These are phyloP conservation scores for Ascochyta koolunga DNA, from an alignment of 2,329 filamentous ascomycete genomes.

Conservation along the genomic window DNA sequence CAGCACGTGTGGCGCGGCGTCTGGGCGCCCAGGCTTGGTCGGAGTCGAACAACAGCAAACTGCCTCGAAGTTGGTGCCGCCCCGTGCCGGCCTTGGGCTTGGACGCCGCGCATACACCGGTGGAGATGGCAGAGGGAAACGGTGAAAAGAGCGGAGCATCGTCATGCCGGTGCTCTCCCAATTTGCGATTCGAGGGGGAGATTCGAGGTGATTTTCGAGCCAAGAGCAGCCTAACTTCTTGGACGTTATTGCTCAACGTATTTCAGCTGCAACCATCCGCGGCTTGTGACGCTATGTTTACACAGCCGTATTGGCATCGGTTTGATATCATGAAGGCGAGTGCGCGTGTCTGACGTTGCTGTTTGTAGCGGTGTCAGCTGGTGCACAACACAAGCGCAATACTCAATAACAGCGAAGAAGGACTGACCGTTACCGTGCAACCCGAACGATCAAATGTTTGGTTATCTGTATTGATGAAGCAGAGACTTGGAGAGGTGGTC, in stretches of 20 bases:
- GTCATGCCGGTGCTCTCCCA: slow-evolving; percentile 12
- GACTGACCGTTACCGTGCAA: slow-evolving; percentile 1
- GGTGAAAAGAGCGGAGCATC: slow-evolving; percentile 11
- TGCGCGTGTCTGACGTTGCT: slow-evolving; percentile 1
- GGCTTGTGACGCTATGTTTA: background rate
- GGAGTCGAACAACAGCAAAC: slow-evolving; percentile 14
- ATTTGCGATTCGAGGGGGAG: slow-evolving; percentile 3
- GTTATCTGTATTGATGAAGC: background rate
- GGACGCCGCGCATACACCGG: slow-evolving; percentile 3
- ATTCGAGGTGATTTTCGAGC: background rate
- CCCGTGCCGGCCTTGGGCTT: slow-evolving; percentile 15
- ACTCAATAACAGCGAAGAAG: background rate
- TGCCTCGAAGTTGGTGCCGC: slow-evolving; percentile 19
- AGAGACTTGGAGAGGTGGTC: slow-evolving; percentile 3
- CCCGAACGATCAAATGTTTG: slow-evolving; percentile 1
- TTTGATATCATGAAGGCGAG: background rate
- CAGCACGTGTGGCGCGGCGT: slow-evolving; percentile 23
- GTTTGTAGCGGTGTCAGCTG: background rate
- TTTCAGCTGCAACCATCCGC: background rate
- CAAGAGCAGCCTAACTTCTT: slow-evolving; percentile 6
- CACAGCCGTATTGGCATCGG: background rate
- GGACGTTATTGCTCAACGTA: background rate
- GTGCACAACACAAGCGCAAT: background rate
- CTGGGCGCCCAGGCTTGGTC: slow-evolving; percentile 23
- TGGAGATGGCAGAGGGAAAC: background rate